Conservation (phyloP, 179 eudicot species). For the Silene coronaria region DNA sequence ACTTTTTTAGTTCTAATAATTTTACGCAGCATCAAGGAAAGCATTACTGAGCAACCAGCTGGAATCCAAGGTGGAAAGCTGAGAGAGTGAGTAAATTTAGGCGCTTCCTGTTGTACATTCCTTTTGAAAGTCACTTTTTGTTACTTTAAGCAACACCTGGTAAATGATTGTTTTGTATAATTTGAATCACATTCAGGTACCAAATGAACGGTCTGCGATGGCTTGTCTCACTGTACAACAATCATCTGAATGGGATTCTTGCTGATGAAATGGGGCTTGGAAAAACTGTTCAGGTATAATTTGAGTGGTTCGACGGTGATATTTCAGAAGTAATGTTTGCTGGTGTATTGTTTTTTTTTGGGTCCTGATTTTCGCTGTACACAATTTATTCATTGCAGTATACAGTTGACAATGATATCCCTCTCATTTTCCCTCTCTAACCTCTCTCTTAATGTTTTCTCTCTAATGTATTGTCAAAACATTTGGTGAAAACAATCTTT, state of each 20-base stretch:
- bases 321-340: background rate
- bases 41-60: constrained; percentile 73
- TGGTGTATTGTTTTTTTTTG: constrained; percentile 5
- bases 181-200: constrained; percentile 49
- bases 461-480: no score
- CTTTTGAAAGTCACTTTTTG: background rate
- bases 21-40: constrained; percentile 80
- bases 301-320: background rate
- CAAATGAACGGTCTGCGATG: constrained; percentile 98
- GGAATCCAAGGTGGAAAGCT: constrained; percentile 78
- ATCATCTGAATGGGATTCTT: constrained; percentile 95
- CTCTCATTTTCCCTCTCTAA: no score
- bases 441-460: no score
- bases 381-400: no score
- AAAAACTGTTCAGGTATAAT: constrained; percentile 91
- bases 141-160: background rate
- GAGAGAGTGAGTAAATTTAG: constrained; percentile 64
- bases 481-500: no score
- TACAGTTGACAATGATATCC: no score
- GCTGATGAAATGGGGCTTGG: constrained; percentile 99
- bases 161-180: background rate
- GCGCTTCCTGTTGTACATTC: constrained; percentile 8
- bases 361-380: no score
- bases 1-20: background rate
- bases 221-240: constrained; percentile 93